phyloP scores from a whole-genome alignment of 257 asterid genomes.

The Petunia axillaris region DNA sequence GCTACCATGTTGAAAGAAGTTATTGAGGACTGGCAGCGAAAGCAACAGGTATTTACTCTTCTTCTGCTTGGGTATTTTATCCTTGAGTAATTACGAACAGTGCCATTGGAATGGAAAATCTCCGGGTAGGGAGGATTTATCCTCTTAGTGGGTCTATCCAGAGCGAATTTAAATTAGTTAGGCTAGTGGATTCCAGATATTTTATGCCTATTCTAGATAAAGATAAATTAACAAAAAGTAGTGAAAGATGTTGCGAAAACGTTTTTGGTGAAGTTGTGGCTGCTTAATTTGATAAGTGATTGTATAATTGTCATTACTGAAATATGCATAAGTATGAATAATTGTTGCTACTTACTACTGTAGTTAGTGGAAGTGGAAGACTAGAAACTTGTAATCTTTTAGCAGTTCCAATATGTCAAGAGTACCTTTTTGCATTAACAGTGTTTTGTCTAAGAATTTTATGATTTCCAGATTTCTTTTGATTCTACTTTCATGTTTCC shows the following conservation, averaged over 20 bases:
- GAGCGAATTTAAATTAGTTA: neutral
- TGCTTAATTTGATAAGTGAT: neutral
- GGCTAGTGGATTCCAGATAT: neutral
- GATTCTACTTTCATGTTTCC: neutral
- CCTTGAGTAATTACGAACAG: neutral
- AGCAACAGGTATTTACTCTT: slow-evolving; percentile 59
- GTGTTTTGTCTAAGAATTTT: neutral
- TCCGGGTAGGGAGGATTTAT: neutral
- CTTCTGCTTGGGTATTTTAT: neutral
- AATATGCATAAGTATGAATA: neutral
- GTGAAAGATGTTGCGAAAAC: neutral
- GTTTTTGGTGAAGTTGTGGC: neutral
- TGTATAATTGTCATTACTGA: neutral
- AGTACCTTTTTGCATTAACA: neutral
- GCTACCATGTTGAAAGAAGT: slow-evolving; percentile 88
- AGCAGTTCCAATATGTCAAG: neutral
- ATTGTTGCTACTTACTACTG: neutral
- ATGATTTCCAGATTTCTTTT: neutral
- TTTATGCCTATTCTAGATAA: too few relatives aligned
- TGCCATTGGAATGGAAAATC: neutral
- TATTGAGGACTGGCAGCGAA: slow-evolving; percentile 77
- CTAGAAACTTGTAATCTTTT: neutral
- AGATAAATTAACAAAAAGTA: too few relatives aligned
- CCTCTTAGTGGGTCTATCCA: too few relatives aligned
- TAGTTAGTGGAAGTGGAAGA: neutral